phyloP scores from a whole-genome alignment of 2,329 filamentous ascomycete species.

The Fusarium sp. region DNA sequence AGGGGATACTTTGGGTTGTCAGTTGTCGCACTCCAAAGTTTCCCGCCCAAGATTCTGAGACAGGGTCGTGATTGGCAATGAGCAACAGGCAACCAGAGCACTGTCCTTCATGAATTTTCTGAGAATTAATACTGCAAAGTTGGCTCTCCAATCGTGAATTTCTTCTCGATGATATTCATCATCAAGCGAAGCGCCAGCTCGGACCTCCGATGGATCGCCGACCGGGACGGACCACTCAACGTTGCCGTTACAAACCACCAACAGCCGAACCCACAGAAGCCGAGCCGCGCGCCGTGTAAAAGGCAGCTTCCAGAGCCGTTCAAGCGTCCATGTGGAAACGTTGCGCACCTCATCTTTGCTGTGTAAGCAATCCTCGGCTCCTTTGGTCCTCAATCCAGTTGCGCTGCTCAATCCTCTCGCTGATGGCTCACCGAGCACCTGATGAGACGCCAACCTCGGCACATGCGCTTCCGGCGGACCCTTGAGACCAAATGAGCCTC shows the following conservation, averaged over 20 bases:
- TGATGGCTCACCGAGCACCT: not conserved
- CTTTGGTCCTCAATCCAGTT: not conserved
- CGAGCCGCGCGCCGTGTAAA: not conserved
- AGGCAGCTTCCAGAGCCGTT: not conserved
- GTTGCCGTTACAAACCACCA: constrained; percentile 5
- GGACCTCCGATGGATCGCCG: constrained; percentile 15
- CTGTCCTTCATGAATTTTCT: not conserved
- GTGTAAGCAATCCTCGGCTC: not conserved
- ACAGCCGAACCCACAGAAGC: not conserved
- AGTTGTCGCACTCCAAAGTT: not conserved
- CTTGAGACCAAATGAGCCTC: not conserved
- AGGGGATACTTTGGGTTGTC: not conserved
- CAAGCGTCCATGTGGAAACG: not conserved
- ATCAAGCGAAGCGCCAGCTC: not conserved
- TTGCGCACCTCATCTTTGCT: not conserved
- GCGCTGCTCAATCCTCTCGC: not conserved
- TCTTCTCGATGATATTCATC: not conserved
- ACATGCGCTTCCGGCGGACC: not conserved
- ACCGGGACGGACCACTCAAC: not conserved
- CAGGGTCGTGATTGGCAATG: not conserved
- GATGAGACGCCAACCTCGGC: not conserved
- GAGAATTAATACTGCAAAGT: not conserved
- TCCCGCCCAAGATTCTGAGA: not conserved
- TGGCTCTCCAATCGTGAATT: not conserved
- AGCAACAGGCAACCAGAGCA: not conserved